Conservation (phyloP, 306 rosid genomes). For the Trifolium pratense region DNA sequence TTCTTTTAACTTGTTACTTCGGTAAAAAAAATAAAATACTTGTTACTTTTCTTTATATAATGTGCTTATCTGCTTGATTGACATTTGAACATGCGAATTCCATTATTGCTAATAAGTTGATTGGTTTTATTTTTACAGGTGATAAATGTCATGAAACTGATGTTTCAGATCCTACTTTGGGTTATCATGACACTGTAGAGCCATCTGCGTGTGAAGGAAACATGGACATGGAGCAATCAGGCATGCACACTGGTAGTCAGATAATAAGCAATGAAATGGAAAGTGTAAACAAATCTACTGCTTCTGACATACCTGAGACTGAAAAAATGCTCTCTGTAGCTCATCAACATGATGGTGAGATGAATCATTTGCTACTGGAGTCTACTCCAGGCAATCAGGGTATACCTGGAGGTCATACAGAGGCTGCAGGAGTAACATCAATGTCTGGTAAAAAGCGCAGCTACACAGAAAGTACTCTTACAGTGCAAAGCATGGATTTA, state of each 20-base stretch:
- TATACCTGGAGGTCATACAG: conserved; percentile 47
- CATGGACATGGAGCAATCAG: conserved; percentile 49
- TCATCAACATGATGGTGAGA: conserved; percentile 51
- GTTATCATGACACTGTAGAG: conserved; percentile 45
- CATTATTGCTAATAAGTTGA: conserved; percentile 21
- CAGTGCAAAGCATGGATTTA: conserved; percentile 72
- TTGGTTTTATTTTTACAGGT: conserved; percentile 48
- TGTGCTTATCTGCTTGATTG: conserved; percentile 27
- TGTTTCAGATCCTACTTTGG: conserved; percentile 40
- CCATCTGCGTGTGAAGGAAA: conserved; percentile 46
- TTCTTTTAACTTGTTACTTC: background rate
- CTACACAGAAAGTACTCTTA: conserved; percentile 81
- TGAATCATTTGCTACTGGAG: conserved; percentile 56
- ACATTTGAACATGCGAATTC: conserved; percentile 14
- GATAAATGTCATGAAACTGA: conserved; percentile 46
- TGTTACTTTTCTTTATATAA: conserved; percentile 1
- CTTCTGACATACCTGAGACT: conserved; percentile 69
- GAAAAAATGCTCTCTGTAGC: conserved; percentile 75
- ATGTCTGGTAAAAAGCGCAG: conserved; percentile 81
- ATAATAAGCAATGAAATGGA: conserved; percentile 44
- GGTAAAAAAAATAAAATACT: no score
- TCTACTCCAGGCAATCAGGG: conserved; percentile 68
- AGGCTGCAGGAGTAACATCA: conserved; percentile 45
- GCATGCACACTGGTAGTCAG: conserved; percentile 49
- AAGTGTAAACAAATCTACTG: conserved; percentile 53